phyloP scores from a whole-genome alignment of 305 asterid genomes.

The Vinca major region DNA sequence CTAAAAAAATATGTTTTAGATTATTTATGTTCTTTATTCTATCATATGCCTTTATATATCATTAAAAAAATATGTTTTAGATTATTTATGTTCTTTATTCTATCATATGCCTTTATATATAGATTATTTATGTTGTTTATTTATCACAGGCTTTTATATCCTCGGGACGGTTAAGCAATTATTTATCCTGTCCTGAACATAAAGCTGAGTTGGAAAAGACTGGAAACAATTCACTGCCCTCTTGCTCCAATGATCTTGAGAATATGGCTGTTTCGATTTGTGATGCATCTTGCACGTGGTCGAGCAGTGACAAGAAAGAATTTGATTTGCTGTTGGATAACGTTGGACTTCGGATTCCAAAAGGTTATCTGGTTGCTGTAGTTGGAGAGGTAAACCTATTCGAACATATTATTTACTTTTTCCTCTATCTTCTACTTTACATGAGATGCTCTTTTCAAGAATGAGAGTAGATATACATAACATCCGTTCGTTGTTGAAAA shows the following conservation, averaged over 20 bases:
- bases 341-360: conserved; percentile 49
- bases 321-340: conserved; percentile 50
- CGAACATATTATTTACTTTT: not conserved
- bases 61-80: not conserved
- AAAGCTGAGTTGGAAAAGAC: conserved; percentile 22
- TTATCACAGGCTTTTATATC: conserved; percentile 21
- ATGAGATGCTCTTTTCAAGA: not conserved
- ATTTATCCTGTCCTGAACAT: conserved; percentile 57
- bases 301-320: conserved; percentile 52
- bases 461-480: not conserved
- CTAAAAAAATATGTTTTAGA: conserved; percentile 3
- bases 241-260: conserved; percentile 25
- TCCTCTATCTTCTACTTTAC: not conserved
- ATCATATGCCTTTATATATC: conserved; percentile 59
- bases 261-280: conserved; percentile 40
- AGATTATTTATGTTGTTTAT: conserved; percentile 1
- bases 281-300: conserved; percentile 85
- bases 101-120: conserved; percentile 67
- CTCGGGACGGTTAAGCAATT: conserved; percentile 67
- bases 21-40: conserved; percentile 13
- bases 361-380: conserved; percentile 67
- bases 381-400: conserved; percentile 69
- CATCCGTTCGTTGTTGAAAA: not conserved
- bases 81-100: conserved; percentile 9
- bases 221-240: conserved; percentile 19